These are phyloP conservation scores for Sungouiozyma intestinalis DNA, from an alignment of 805 yeast species.

Conservation along the genomic window DNA sequence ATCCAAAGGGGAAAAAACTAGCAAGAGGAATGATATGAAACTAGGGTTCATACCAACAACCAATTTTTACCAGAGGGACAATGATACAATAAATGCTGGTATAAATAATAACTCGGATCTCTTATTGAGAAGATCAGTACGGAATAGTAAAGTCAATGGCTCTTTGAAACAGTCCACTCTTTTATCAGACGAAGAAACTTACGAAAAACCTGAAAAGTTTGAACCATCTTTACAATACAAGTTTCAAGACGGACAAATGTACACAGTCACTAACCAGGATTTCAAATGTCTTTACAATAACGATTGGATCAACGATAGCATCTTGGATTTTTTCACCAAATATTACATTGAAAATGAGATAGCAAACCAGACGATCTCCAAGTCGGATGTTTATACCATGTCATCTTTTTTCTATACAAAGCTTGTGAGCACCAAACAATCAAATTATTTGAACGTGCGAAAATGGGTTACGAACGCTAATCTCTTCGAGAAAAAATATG, in stretches of 20 bases:
- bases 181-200: constrained; percentile 5
- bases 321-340: constrained; percentile 75
- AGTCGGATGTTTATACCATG: constrained; percentile 43
- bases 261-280: constrained; percentile 57
- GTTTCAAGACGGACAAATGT: constrained; percentile 43
- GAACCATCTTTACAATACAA: constrained; percentile 38
- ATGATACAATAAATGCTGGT: neutral
- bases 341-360: constrained; percentile 37
- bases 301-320: constrained; percentile 82
- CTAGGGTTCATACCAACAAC: neutral
- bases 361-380: constrained; percentile 20
- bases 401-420: constrained; percentile 78
- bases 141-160: neutral
- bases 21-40: neutral
- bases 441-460: constrained; percentile 51
- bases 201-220: constrained; percentile 22
- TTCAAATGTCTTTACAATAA: constrained; percentile 68
- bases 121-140: constrained; percentile 6
- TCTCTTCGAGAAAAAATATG: constrained; percentile 43
- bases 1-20: neutral
- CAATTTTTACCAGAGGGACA: neutral
- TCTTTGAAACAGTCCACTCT: constrained; percentile 1
- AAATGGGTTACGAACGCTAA: constrained; percentile 73
- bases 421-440: constrained; percentile 33
- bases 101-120: neutral